A percentile compares a stretch with the other conserved stretches of the same genome.
These are phyloP conservation scores for Balakata baccata DNA, from an alignment of 345 rosid genomes.

Conservation along the genomic window DNA sequence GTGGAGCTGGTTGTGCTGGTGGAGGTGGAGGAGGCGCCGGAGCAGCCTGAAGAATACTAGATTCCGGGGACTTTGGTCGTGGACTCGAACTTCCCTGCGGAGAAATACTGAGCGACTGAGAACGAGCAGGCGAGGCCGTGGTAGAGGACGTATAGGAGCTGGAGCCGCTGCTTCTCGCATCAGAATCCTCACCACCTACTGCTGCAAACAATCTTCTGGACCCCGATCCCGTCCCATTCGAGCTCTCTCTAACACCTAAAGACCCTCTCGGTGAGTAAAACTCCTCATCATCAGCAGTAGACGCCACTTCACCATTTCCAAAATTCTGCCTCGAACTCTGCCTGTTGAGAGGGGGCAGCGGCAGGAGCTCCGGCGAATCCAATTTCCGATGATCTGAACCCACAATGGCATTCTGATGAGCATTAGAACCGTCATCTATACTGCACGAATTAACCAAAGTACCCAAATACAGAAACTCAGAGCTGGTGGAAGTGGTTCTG, in stretches of 20 bases:
- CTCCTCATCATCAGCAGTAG: conserved; percentile 57
- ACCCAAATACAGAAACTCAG: conserved; percentile 88
- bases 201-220: conserved; percentile 56
- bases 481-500: conserved; percentile 43
- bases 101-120: conserved; percentile 75
- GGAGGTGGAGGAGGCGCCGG: conserved; percentile 37
- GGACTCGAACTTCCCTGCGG: conserved; percentile 70
- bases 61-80: conserved; percentile 48
- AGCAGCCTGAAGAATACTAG: conserved; percentile 12
- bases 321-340: conserved; percentile 44
- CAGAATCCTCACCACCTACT: conserved; percentile 30
- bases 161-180: conserved; percentile 43
- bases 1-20: neutral
- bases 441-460: conserved; percentile 52
- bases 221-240: conserved; percentile 58
- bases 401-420: neutral
- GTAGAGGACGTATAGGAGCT: conserved; percentile 67
- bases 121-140: conserved; percentile 71
- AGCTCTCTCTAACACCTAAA: conserved; percentile 52
- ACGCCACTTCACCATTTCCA: conserved; percentile 41
- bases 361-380: conserved; percentile 92
- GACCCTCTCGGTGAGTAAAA: conserved; percentile 92
- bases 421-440: conserved; percentile 29
- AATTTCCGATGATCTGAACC: conserved; percentile 52
- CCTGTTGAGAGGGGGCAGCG: conserved; percentile 77